phyloP scores from a whole-genome alignment of 805 yeast species.

The Wickerhamomyces sydowiorum region DNA sequence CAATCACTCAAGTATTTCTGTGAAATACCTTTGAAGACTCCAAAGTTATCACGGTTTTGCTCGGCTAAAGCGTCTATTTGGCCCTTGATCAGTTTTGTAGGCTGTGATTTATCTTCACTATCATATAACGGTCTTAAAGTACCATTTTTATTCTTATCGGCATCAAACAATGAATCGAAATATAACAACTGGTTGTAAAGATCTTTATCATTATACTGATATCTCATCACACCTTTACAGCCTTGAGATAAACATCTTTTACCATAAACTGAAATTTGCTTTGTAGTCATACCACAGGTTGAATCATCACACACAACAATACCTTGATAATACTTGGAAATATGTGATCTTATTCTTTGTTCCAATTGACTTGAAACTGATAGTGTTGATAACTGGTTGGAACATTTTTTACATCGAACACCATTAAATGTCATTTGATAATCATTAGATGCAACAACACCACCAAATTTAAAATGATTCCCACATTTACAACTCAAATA shows the following conservation, averaged over 20 bases:
- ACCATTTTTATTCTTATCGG: slow-evolving; percentile 62
- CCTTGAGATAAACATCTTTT: slow-evolving; percentile 61
- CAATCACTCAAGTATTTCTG: slow-evolving; percentile 71
- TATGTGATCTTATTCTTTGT: slow-evolving; percentile 57
- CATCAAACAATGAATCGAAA: slow-evolving; percentile 73
- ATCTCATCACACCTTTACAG: slow-evolving; percentile 76
- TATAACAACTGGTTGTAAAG: slow-evolving; percentile 84
- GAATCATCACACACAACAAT: slow-evolving; percentile 82
- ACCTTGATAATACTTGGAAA: slow-evolving; percentile 78
- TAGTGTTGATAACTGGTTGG: slow-evolving; percentile 41
- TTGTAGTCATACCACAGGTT: slow-evolving; percentile 71
- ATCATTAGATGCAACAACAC: slow-evolving; percentile 58
- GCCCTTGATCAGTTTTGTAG: slow-evolving; percentile 32
- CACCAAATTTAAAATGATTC: slow-evolving; percentile 59
- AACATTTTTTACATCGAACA: slow-evolving; percentile 61
- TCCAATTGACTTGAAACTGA: slow-evolving; percentile 72
- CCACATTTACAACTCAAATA: slow-evolving; percentile 60
- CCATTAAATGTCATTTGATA: slow-evolving; percentile 66
- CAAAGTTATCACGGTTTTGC: slow-evolving; percentile 65
- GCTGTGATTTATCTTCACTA: slow-evolving; percentile 28
- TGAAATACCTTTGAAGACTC: slow-evolving; percentile 48
- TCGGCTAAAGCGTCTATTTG: slow-evolving; percentile 71
- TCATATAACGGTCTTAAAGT: slow-evolving; percentile 49
- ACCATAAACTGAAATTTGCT: slow-evolving; percentile 88
- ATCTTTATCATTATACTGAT: slow-evolving; percentile 69